Evolutionary conservation across 2,329 filamentous ascomycete species (phyloP).

Genomic region (Aureobasidium subglaciale): DNA sequence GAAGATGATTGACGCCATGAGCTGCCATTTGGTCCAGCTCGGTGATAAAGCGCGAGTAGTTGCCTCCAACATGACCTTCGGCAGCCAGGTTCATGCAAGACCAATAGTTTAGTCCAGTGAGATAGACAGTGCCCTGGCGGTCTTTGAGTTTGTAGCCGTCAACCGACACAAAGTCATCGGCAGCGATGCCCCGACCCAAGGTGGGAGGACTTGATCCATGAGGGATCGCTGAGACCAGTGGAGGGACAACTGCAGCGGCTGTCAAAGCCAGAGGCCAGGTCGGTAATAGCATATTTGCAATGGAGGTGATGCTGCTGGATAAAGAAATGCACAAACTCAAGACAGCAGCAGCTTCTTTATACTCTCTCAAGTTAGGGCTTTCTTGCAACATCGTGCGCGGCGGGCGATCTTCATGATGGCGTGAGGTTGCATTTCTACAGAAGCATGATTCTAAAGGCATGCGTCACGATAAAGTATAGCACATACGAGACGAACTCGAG

Average conservation of each 20-base stretch:
- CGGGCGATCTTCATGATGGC: constrained; percentile 6
- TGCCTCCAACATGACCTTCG: constrained; percentile 29
- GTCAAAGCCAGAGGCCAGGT: neutral
- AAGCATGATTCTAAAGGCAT: neutral
- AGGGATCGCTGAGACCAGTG: neutral
- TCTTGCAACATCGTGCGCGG: neutral
- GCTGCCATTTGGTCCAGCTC: constrained; percentile 36
- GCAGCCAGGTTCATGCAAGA: constrained; percentile 36
- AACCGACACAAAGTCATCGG: constrained; percentile 32
- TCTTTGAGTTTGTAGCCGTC: constrained; percentile 29
- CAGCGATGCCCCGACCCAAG: constrained; percentile 9
- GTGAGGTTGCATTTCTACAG: neutral
- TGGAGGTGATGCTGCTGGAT: neutral
- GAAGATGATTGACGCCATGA: constrained; percentile 34
- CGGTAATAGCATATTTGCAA: neutral
- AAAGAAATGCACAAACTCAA: neutral
- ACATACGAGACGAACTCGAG: neutral
- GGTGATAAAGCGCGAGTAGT: constrained; percentile 30
- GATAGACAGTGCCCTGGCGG: constrained; percentile 29
- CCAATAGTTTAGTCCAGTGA: constrained; percentile 37
- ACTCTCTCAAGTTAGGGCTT: neutral
- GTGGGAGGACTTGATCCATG: neutral
- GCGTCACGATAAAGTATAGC: neutral
- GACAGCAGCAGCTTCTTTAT: neutral
- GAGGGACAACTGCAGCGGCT: neutral